Conservation (phyloP, 2,329 filamentous ascomycete genomes). For the Ascochyta fabae region DNA sequence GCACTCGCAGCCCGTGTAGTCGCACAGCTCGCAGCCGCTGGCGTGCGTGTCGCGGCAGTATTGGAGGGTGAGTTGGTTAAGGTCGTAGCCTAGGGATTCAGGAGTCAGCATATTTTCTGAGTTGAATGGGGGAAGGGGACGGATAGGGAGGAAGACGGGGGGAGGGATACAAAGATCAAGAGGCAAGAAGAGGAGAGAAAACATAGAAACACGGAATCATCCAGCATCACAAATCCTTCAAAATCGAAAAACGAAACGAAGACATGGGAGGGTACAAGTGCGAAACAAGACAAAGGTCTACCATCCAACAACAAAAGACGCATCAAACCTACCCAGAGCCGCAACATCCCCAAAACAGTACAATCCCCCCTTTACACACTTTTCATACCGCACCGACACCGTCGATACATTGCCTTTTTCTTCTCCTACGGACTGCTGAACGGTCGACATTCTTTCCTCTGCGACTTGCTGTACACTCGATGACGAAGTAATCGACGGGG, state of each 20-base stretch:
- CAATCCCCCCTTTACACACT: not conserved
- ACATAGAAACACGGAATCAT: too few relatives aligned
- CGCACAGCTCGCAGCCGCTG: not conserved
- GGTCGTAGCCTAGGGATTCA: not conserved
- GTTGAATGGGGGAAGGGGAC: not conserved
- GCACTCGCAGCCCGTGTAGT: not conserved
- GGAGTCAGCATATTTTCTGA: not conserved
- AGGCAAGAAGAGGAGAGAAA: not conserved
- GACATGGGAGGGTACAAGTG: too few relatives aligned
- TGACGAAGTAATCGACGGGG: too few relatives aligned
- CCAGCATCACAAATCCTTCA: too few relatives aligned
- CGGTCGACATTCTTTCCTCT: too few relatives aligned
- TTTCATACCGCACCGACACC: not conserved
- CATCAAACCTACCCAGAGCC: not conserved
- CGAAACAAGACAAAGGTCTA: too few relatives aligned
- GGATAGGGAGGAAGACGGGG: not conserved
- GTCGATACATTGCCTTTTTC: too few relatives aligned
- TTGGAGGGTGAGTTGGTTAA: conserved; percentile 1
- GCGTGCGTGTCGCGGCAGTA: conserved; percentile 3
- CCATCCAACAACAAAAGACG: too few relatives aligned
- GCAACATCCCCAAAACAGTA: not conserved
- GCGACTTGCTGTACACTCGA: too few relatives aligned
- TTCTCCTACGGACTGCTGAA: too few relatives aligned
- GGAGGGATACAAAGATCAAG: not conserved
- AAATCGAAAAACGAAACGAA: too few relatives aligned